Evolutionary conservation across 2,329 filamentous ascomycete species (phyloP), one percentile per base, ranked within the genome.

Genomic region (Phialocephala subalpina): DNA sequence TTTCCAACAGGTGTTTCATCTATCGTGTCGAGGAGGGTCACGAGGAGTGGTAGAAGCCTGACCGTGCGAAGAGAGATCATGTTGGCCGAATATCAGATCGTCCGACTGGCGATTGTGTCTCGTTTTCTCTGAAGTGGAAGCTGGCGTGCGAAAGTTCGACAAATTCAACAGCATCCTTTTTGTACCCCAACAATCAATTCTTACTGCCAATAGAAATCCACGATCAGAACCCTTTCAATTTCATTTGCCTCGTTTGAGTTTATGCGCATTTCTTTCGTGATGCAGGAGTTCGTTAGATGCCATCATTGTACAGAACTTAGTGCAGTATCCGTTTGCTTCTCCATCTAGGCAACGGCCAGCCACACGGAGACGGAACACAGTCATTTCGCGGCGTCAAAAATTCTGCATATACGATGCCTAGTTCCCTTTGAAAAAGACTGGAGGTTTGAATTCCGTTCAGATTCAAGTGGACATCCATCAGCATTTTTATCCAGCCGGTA

Each of bases 41-140:
- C 25, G 9, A 53, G 25, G 49, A 53, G 49, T 11, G 49, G 49
- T 18, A 53, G 49, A 27, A 53, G 25, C 22, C 29, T 53, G 12
- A 53, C 25, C 2, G 25, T 53, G 9, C 22, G 49, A 33, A 53
- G 11, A 18, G 49, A 53, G 49, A 53, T 53, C 49, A 53, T 53
- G 14, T 27, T 29, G 49, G 27, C 49, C 49, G 29, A n/a, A 49
- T 14, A 49, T 16, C 7, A 27, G 7, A n/a, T 33, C 25, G 3
- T 53, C 25, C 25, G 49, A 29, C 27, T 29, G 49, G 25, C 14
- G 14, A 18, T 9, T 12, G 9, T 9, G 49, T 53, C n/a, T 14
- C 7, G 9, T 6, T 4, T 27, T 25, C n/a, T 25, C 7, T 2
- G 20, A 3, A 14, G n/a, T n/a, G 20, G 9, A 22, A 5, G 25